Evolutionary conservation across 176 grass and related monocot species (phyloP).

Genomic region (Areca catechu): DNA sequence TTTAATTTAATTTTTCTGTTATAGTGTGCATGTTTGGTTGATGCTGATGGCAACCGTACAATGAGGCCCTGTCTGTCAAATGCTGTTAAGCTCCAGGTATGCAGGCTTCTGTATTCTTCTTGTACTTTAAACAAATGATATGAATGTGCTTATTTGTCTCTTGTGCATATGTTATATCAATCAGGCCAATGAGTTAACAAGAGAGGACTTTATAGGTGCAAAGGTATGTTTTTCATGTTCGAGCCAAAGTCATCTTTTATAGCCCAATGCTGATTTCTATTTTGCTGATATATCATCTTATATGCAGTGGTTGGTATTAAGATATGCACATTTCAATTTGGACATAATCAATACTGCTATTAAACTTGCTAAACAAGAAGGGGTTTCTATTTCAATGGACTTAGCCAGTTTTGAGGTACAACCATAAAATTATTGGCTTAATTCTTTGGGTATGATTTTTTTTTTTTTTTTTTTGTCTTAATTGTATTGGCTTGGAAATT

Average conservation of each 20-base stretch:
- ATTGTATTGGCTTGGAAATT: too few relatives aligned
- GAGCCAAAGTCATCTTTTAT: too few relatives aligned
- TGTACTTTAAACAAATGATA: too few relatives aligned
- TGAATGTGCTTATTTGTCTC: too few relatives aligned
- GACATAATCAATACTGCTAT: constrained; percentile 72
- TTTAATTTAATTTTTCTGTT: background rate
- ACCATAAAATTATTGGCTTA: background rate
- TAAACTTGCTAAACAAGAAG: constrained; percentile 77
- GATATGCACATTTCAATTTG: constrained; percentile 79
- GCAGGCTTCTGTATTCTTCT: too few relatives aligned
- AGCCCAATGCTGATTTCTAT: too few relatives aligned
- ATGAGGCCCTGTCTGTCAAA: constrained; percentile 91
- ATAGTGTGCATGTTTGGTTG: constrained; percentile 94
- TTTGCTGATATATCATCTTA: too few relatives aligned
- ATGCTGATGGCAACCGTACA: constrained; percentile 81
- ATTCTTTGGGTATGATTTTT: too few relatives aligned
- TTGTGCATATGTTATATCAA: background rate
- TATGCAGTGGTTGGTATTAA: constrained; percentile 84
- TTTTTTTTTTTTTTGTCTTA: too few relatives aligned
- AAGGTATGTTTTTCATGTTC: constrained; percentile 44
- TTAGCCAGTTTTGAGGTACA: constrained; percentile 93
- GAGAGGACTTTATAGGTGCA: constrained; percentile 80
- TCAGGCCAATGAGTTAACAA: constrained; percentile 70
- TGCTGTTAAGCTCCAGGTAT: constrained; percentile 86
- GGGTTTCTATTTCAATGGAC: constrained; percentile 75